Evolutionary conservation across 495 filamentous ascomycete genomes (phyloP).

Genomic region (Articulospora tetracladia): DNA sequence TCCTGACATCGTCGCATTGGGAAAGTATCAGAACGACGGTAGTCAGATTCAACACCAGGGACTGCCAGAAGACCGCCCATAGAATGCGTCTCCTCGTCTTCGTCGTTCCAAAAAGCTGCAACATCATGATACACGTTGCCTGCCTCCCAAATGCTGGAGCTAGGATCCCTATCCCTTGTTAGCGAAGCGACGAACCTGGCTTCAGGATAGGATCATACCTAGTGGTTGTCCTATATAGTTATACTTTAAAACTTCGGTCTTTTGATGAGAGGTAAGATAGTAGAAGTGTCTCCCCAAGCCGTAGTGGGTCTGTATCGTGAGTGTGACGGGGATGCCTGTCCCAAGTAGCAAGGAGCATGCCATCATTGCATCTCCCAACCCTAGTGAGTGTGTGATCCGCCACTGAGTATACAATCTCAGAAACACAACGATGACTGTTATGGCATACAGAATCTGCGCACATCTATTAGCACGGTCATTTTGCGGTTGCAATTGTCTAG

Average conservation of each 20-base stretch:
- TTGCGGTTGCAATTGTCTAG: no score
- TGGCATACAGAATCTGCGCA: neutral
- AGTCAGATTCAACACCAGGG: neutral
- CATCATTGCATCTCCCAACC: constrained; percentile 7
- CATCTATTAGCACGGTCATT: no score
- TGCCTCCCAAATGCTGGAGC: neutral
- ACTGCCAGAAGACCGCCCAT: neutral
- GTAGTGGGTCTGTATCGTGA: neutral
- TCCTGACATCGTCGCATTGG: neutral
- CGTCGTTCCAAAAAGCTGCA: constrained; percentile 1
- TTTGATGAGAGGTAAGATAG: neutral
- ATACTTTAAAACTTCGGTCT: neutral
- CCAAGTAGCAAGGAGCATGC: neutral
- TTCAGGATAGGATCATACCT: neutral
- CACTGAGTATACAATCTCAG: neutral
- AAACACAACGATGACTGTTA: neutral
- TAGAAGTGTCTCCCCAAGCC: neutral
- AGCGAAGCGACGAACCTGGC: no score
- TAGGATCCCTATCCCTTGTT: neutral
- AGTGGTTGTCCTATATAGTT: constrained; percentile 1
- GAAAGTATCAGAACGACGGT: neutral
- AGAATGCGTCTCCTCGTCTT: neutral
- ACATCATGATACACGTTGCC: neutral
- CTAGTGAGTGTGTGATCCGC: neutral
- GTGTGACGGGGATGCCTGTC: neutral